A percentile compares a stretch with the other conserved stretches of the same genome.
These are phyloP conservation scores for Kodamaea ohmeri DNA, from an alignment of 1,139 yeast species.

Conservation along the genomic window DNA sequence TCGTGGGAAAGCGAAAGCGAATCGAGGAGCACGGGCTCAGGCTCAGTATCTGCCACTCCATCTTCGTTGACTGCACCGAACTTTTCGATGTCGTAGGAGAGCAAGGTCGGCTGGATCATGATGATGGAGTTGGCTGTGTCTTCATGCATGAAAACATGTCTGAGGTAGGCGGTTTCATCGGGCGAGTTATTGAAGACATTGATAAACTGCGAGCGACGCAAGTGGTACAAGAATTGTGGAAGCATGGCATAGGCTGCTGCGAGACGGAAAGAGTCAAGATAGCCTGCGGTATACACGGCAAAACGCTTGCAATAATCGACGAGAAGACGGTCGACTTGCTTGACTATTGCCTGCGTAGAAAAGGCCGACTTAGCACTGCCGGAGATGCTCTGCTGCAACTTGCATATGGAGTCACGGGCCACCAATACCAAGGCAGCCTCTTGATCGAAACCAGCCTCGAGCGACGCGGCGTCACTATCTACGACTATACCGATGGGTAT, in stretches of 20 bases:
- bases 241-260: slow-evolving; percentile 73
- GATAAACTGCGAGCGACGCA: slow-evolving; percentile 66
- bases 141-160: slow-evolving; percentile 66
- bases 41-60: slow-evolving; percentile 32
- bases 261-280: slow-evolving; percentile 70
- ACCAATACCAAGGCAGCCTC: slow-evolving; percentile 66
- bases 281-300: slow-evolving; percentile 83
- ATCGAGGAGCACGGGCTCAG: slow-evolving; percentile 65
- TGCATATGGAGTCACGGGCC: slow-evolving; percentile 52
- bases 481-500: slow-evolving; percentile 41
- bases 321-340: slow-evolving; percentile 84
- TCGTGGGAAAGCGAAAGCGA: slow-evolving; percentile 62
- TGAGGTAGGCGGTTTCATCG: slow-evolving; percentile 69
- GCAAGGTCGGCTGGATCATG: slow-evolving; percentile 75
- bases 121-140: slow-evolving; percentile 63
- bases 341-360: slow-evolving; percentile 41
- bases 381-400: slow-evolving; percentile 34
- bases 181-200: slow-evolving; percentile 77
- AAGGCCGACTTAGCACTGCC: slow-evolving; percentile 11
- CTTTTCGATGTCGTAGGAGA: slow-evolving; percentile 60
- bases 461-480: slow-evolving; percentile 40
- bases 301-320: slow-evolving; percentile 83
- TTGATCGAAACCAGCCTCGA: slow-evolving; percentile 57
- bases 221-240: slow-evolving; percentile 73
- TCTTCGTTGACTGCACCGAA: slow-evolving; percentile 46